Evolutionary conservation across 768 basidiomycete genomes (phyloP), one percentile per base, ranked within the genome.

Genomic region (Mycena haematopus): DNA sequence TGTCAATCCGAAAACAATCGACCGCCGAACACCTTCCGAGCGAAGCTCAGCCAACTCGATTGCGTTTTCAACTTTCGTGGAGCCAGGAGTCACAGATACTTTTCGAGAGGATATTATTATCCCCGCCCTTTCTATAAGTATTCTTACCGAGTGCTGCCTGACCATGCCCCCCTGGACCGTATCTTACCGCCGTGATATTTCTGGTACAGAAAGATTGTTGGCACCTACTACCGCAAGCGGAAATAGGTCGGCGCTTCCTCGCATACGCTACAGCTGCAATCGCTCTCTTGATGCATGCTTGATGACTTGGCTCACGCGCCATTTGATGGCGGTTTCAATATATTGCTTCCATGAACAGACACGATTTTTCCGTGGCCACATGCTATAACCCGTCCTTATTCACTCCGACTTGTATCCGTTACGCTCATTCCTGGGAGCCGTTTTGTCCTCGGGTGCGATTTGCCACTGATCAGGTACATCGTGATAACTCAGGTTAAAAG

Each of bases 351-450:
- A 33, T 55, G 52, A 44, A 56, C 21, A n/a, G 27, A 40, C 2
- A n/a, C 11, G 19, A 66, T 61, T 65, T 63, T 61, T 61, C 65
- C 56, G 56, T 38, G 61, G 29, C 58, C 65, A 63, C 65, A 63
- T 67, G 65, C 27, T 52, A 13, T 51, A 31, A 40, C 14, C 15
- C 24, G 27, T 38, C 35, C 54, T 22, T 24, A 13, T 52, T 62
- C 40, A 47, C 52, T 69, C 73, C 73, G 73, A 74, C 62, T 71
- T 74, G 65, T 63, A 62, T 68, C 73, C 73, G 73, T 47, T 65
- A 36, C 46, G 50, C 60, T 57, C 38, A 42, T 57, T 52, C 60
- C 31, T 52, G 53, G 29, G 4, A 31, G 29, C 29, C 29, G 29
- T 31, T 9, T 38, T 33, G n/a, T 42, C 31, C 35, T 56, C 33